These are phyloP conservation scores for Rhizopogon rudus DNA, from an alignment of 768 basidiomycete genomes.

Conservation along the genomic window DNA sequence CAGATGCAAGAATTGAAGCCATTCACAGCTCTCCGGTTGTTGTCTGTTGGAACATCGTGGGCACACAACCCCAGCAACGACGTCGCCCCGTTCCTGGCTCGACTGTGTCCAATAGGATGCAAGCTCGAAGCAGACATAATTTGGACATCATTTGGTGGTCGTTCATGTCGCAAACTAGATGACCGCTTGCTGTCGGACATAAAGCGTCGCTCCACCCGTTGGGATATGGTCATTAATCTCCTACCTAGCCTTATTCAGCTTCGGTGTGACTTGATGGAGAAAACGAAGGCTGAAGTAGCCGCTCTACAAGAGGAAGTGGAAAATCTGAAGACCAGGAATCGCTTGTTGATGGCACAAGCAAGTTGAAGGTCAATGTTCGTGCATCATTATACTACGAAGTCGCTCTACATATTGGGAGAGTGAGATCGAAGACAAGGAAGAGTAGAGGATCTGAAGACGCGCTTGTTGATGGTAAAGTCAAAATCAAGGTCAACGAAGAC, in stretches of 20 bases:
- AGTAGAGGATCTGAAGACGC: too few relatives aligned
- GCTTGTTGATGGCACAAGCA: conserved; percentile 32
- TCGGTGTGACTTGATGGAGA: conserved; percentile 39
- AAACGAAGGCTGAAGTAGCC: conserved; percentile 15
- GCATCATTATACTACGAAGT: too few relatives aligned
- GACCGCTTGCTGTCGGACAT: conserved; percentile 1
- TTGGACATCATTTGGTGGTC: conserved; percentile 30
- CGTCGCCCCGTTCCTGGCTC: conserved; percentile 51
- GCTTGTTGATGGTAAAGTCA: too few relatives aligned
- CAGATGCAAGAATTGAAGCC: conserved; percentile 5
- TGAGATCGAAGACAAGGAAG: too few relatives aligned
- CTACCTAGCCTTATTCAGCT: conserved; percentile 42
- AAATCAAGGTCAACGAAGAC: too few relatives aligned
- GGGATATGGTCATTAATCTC: conserved; percentile 38
- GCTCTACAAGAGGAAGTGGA: conserved; percentile 40
- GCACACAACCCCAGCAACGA: conserved; percentile 33
- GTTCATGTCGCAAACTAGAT: conserved; percentile 9
- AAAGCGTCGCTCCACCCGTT: conserved; percentile 25
- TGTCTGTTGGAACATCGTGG: conserved; percentile 49
- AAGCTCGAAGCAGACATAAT: conserved; percentile 41
- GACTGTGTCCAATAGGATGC: conserved; percentile 43
- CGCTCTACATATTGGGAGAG: too few relatives aligned
- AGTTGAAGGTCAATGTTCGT: too few relatives aligned
- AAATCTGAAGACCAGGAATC: conserved; percentile 43
- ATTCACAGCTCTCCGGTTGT: conserved; percentile 11